Evolutionary conservation across 2,329 filamentous ascomycete species (phyloP).

Genomic region (Monosporascus sp.): DNA sequence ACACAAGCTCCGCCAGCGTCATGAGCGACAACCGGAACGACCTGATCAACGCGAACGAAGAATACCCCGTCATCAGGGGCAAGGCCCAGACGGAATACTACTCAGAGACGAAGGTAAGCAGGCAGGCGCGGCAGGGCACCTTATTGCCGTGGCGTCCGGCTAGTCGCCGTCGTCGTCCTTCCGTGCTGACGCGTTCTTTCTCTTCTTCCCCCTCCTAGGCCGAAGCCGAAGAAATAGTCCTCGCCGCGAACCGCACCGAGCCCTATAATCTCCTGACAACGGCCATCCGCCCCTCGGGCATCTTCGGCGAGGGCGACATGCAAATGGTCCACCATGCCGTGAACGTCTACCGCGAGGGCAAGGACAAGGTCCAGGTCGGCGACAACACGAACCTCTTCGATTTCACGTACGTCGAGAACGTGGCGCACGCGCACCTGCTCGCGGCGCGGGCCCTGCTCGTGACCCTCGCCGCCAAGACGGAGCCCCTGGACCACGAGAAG

Average conservation of each 20-base stretch:
- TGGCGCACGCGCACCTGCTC: conserved; percentile 74
- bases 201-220: conserved; percentile 39
- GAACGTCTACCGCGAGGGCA: conserved; percentile 60
- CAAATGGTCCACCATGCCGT: conserved; percentile 71
- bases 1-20: conserved; percentile 85
- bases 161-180: not conserved
- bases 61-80: conserved; percentile 70
- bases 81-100: conserved; percentile 74
- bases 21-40: conserved; percentile 76
- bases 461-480: conserved; percentile 49
- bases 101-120: conserved; percentile 75
- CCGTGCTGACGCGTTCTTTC: not conserved
- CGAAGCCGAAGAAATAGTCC: conserved; percentile 74
- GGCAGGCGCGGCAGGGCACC: not conserved
- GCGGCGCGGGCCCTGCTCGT: conserved; percentile 68
- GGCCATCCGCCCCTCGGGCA: conserved; percentile 78
- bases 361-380: conserved; percentile 77
- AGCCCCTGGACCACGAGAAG: conserved; percentile 64
- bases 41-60: conserved; percentile 79
- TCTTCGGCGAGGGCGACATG: conserved; percentile 85
- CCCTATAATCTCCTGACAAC: conserved; percentile 63
- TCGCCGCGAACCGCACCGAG: conserved; percentile 64
- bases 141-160: not conserved
- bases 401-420: conserved; percentile 60
- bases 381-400: conserved; percentile 59